These are phyloP conservation scores for Malassezia globosa DNA, from an alignment of 1,284 basidiomycete genomes.

Conservation along the genomic window DNA sequence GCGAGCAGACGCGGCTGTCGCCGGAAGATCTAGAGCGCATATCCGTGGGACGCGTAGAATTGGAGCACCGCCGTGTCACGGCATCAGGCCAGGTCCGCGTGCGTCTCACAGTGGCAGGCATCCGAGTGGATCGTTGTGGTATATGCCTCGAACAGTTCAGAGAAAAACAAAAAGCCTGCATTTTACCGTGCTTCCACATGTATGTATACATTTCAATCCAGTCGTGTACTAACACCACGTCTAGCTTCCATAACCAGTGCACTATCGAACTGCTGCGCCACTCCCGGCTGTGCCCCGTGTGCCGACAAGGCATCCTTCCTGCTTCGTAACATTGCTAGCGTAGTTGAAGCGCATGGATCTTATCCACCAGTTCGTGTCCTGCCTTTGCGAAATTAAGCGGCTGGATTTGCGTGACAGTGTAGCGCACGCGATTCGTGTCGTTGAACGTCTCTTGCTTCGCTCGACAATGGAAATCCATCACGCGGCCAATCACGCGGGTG, in stretches of 20 bases:
- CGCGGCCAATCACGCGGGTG: slow-evolving; percentile 58
- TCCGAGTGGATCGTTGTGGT: slow-evolving; percentile 63
- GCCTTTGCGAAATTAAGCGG: slow-evolving; percentile 37
- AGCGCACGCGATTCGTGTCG: slow-evolving; percentile 35
- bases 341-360: slow-evolving; percentile 22
- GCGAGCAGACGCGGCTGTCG: slow-evolving; percentile 36
- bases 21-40: slow-evolving; percentile 47
- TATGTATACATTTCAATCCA: slow-evolving; percentile 9
- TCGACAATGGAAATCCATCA: slow-evolving; percentile 72
- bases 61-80: slow-evolving; percentile 58
- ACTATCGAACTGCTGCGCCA: slow-evolving; percentile 18
- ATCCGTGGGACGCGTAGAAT: slow-evolving; percentile 56
- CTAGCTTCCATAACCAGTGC: slow-evolving; percentile 31
- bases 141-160: slow-evolving; percentile 69
- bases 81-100: slow-evolving; percentile 64
- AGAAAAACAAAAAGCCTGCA: slow-evolving; percentile 54
- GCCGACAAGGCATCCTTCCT: slow-evolving; percentile 19
- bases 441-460: slow-evolving; percentile 56
- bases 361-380: slow-evolving; percentile 33
- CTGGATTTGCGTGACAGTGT: slow-evolving; percentile 32
- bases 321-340: neutral
- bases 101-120: slow-evolving; percentile 62
- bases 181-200: slow-evolving; percentile 61
- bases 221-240: too few species aligned
- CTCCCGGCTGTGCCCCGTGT: slow-evolving; percentile 24